Percentiles rank a stretch among this genome's conserved stretches.
phyloP scores from a whole-genome alignment of 2,329 filamentous ascomycete genomes.

The Aspergillus alliaceus region DNA sequence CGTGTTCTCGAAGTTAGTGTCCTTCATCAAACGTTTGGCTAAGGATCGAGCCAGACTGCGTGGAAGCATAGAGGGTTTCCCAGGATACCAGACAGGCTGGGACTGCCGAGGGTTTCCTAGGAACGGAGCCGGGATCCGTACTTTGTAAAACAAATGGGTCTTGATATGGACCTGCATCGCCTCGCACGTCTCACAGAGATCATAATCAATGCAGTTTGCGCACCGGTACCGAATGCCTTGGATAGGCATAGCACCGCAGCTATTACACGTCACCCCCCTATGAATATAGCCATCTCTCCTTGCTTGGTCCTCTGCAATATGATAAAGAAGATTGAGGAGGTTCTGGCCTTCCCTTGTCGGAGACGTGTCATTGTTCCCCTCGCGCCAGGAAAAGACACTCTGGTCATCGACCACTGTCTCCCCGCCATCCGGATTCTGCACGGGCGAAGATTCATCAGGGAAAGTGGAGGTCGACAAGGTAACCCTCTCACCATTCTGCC shows the following conservation, averaged over 20 bases:
- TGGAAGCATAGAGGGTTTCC: constrained; percentile 72
- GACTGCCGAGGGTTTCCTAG: constrained; percentile 75
- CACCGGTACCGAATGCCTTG: constrained; percentile 91
- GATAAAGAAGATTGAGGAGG: constrained; percentile 80
- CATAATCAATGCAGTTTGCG: constrained; percentile 92
- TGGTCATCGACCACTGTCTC: constrained; percentile 43
- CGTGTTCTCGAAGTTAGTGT: constrained; percentile 78
- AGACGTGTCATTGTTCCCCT: constrained; percentile 42
- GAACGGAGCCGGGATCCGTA: constrained; percentile 83
- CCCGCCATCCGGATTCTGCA: constrained; percentile 30
- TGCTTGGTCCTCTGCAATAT: constrained; percentile 91
- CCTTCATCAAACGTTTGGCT: constrained; percentile 66
- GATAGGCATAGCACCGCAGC: constrained; percentile 83
- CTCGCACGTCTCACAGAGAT: constrained; percentile 93
- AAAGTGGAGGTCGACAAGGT: constrained; percentile 36
- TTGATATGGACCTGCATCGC: constrained; percentile 70
- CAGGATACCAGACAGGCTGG: constrained; percentile 83
- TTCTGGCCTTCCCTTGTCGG: constrained; percentile 65
- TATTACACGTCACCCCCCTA: constrained; percentile 87
- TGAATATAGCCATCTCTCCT: constrained; percentile 87
- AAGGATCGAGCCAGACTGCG: constrained; percentile 66
- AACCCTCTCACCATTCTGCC: constrained; percentile 41
- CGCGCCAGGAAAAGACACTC: constrained; percentile 47
- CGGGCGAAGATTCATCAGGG: constrained; percentile 26
- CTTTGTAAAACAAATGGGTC: constrained; percentile 96